Percentiles rank a stretch among this genome's conserved stretches.
phyloP scores from a whole-genome alignment of 805 yeast species.

The Lipomyces yamanashiensis region DNA sequence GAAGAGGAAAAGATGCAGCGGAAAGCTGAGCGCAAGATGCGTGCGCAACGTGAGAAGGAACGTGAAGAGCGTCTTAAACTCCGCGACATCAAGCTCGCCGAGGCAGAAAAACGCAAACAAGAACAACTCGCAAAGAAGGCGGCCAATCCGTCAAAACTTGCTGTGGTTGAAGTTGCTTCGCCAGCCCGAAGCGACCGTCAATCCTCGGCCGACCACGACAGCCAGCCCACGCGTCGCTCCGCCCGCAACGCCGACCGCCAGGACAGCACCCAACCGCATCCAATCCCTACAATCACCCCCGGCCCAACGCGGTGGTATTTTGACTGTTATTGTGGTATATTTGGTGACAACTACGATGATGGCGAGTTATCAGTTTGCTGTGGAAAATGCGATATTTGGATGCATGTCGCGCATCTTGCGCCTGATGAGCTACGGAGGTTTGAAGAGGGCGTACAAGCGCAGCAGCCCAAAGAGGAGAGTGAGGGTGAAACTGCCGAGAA shows the following conservation, averaged over 20 bases:
- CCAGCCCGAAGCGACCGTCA: slow-evolving; percentile 27
- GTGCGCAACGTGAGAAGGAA: slow-evolving; percentile 21
- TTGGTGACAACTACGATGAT: slow-evolving; percentile 49
- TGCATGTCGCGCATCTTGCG: slow-evolving; percentile 47
- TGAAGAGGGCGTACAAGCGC: slow-evolving; percentile 19
- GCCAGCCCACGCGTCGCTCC: slow-evolving; percentile 22
- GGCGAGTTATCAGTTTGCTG: slow-evolving; percentile 48
- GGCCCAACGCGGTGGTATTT: slow-evolving; percentile 44
- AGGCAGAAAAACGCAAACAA: slow-evolving; percentile 27
- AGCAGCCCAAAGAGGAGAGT: slow-evolving; percentile 16
- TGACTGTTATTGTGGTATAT: slow-evolving; percentile 50
- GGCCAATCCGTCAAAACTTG: slow-evolving; percentile 18
- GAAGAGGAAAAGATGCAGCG: slow-evolving; percentile 29
- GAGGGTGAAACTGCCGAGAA: slow-evolving; percentile 9
- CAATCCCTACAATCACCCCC: slow-evolving; percentile 22
- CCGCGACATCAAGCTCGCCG: slow-evolving; percentile 29
- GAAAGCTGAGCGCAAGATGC: slow-evolving; percentile 26
- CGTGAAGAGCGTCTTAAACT: slow-evolving; percentile 26
- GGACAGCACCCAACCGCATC: slow-evolving; percentile 9
- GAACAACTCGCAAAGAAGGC: slow-evolving; percentile 24
- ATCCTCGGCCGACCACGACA: slow-evolving; percentile 16
- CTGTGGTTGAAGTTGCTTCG: slow-evolving; percentile 1
- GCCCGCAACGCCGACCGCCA: slow-evolving; percentile 24
- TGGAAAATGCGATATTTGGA: slow-evolving; percentile 49
- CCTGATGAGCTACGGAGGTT: slow-evolving; percentile 33